Evolutionary conservation across 805 yeast species (phyloP), one percentile per base, ranked within the genome.

Genomic region (Wickerhamiella brachini): DNA sequence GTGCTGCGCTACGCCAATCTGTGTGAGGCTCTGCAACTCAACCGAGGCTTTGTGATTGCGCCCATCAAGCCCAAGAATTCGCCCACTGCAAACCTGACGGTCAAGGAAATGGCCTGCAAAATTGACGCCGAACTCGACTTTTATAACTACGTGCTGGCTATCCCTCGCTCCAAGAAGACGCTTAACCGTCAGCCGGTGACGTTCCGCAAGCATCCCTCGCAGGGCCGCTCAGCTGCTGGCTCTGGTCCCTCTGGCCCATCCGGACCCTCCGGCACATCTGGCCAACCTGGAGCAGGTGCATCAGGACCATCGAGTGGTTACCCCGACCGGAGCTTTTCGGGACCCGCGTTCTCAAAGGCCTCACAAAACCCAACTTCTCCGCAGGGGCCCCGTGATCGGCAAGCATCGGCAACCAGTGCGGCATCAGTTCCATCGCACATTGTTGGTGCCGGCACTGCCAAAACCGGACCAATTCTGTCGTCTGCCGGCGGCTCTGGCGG

Each of bases 1-100:
- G 71, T 93, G 51, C 90, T 85, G 59, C 87, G 88, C 62, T 90
- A 83, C 65, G 82, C 97, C 3, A 85, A 90, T 29, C 83, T 86
- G 74, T 78, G 81, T 49, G 97, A 90, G 67, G 85, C 86, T 20
- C 73, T 85, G 51, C 75, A 85, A 17, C 76, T 93, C 69, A 88
- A 89, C 61, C 75, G 85, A 18, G 97, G 97, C 24, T 83, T 88
- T 42, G 79, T 84, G 53, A 74, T 93, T 5, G 71, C 83, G 47
- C 97, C 97, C 2, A 68, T 90, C 47, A 70, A 72, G 50, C 71
- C 71, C n/a, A 64, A 62, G n/a, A 57, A 60, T 51, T 58, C 65
- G 43, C 58, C 66, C 7, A 62, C 64, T 1, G 71, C 74, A 26
- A 70, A 76, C 45, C 66, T 68, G n/a, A 81, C 95, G 5, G 81